Conservation (phyloP, 345 rosid genomes). For the Rhodamnia rubescens region DNA sequence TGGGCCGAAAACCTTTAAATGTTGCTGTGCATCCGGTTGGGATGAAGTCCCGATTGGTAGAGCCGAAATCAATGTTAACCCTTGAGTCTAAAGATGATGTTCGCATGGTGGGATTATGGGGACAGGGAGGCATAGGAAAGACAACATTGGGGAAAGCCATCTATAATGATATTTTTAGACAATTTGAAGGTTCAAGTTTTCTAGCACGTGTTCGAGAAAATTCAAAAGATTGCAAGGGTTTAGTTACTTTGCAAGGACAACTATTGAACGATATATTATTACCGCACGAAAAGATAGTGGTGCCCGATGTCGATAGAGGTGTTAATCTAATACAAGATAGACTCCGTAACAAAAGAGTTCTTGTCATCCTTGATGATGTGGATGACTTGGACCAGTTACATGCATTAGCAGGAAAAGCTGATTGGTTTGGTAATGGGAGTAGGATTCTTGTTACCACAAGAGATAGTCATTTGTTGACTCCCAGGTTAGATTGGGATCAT, state of each 20-base stretch:
- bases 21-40: neutral
- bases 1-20: neutral
- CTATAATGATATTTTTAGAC: neutral
- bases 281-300: no score
- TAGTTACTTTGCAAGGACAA: neutral
- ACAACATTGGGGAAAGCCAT: neutral
- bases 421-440: neutral
- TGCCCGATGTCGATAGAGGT: neutral
- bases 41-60: neutral
- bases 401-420: neutral
- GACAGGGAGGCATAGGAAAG: neutral
- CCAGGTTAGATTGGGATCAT: neutral
- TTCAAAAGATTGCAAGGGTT: neutral
- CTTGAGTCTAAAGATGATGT: neutral
- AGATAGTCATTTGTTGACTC: neutral
- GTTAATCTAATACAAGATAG: neutral
- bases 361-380: neutral
- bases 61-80: neutral
- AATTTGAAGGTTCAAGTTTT: neutral
- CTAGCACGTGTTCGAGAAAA: neutral
- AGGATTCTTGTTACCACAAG: neutral
- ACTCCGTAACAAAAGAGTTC: neutral
- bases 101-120: neutral
- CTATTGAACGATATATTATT: neutral
- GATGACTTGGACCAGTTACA: fast-evolving